phyloP scores from a whole-genome alignment of 371 early-diverging fungal species.

The Batkoa obscura region DNA sequence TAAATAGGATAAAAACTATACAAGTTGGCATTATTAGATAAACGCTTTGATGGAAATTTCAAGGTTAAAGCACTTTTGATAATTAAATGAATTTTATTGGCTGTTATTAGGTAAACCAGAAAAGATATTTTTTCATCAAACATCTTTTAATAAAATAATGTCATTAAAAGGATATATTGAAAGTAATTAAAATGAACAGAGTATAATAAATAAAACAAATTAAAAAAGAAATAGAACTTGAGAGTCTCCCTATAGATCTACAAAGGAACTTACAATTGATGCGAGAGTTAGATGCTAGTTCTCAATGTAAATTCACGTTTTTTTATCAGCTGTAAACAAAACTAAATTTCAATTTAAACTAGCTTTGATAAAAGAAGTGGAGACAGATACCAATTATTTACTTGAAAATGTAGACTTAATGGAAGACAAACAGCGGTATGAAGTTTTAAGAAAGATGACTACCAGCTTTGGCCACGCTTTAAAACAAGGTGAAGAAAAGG shows the following conservation, averaged over 20 bases:
- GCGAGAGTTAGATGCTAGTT: conserved; percentile 75
- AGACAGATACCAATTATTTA: conserved; percentile 30
- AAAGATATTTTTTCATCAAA: too few relatives aligned
- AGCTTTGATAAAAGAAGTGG: conserved; percentile 38
- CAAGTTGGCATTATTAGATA: too few relatives aligned
- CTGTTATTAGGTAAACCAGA: too few relatives aligned
- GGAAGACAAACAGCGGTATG: conserved; percentile 30
- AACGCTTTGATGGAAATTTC: too few relatives aligned
- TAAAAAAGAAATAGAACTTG: conserved; percentile 32
- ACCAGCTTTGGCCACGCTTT: conserved; percentile 42
- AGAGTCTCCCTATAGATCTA: conserved; percentile 75
- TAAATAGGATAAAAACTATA: too few relatives aligned
- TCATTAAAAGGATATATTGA: background rate
- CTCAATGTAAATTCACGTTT: conserved; percentile 32
- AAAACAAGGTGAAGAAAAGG: conserved; percentile 81
- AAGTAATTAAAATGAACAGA: background rate
- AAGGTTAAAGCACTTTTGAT: too few relatives aligned
- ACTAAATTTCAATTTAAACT: background rate
- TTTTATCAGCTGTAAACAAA: background rate
- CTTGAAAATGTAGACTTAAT: conserved; percentile 24
- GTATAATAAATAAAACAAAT: too few relatives aligned
- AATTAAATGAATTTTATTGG: too few relatives aligned
- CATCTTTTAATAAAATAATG: too few relatives aligned
- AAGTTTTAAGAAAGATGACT: conserved; percentile 33
- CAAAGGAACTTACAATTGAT: conserved; percentile 75